Evolutionary conservation across 176 grass and related monocot species (phyloP), one percentile per base, ranked within the genome.

Genomic region (Puya raimondii): DNA sequence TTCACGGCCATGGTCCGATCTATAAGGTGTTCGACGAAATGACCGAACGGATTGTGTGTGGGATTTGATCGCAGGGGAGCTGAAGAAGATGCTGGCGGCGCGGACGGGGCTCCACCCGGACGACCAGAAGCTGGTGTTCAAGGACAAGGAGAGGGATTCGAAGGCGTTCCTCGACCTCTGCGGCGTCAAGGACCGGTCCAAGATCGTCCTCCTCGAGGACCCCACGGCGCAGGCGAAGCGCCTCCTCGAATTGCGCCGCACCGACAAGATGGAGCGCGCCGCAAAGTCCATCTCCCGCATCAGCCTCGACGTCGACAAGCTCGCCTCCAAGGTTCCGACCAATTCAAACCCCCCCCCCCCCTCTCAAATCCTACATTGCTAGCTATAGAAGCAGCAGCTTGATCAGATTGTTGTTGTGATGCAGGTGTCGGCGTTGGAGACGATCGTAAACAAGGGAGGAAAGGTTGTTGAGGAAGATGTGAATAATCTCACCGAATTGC

Each of bases 151-250:
- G 85, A 70, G 78, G 11, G 85, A 90, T 49, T 70, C 90, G 65
- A 91, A 92, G 81, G 87, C 85, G 57, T 94, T 94, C 78, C 90
- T 99, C 4, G 90, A 99, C 85, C 78, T 68, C 65, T 76, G 83
- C 72, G 90, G 90, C 18, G 90, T 99, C 26, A 94, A 86, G 75
- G 90, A 99, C 78, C 72, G 87, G 3, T 99, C 95, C 48, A 99
- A 91, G 95, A n/a, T 99, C 1, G 75, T 74, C 7, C 56, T 91
- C 26, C 25, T 91, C 7, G 90, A 99, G 65, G 95, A 99, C 80
- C 82, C 95, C 12, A 82, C 86, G 70, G 90, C 90, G 20, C 83
- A 74, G 29, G 90, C 90, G 15, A 79, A 89, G 13, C 95, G 95
- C n/a, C 87, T 99, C 48, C 79, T 99, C 61, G 85, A 94, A 85